Percentiles rank a stretch among this genome's conserved stretches.
Conservation (phyloP, 2,329 filamentous ascomycete genomes). For the Claviceps citrina region DNA sequence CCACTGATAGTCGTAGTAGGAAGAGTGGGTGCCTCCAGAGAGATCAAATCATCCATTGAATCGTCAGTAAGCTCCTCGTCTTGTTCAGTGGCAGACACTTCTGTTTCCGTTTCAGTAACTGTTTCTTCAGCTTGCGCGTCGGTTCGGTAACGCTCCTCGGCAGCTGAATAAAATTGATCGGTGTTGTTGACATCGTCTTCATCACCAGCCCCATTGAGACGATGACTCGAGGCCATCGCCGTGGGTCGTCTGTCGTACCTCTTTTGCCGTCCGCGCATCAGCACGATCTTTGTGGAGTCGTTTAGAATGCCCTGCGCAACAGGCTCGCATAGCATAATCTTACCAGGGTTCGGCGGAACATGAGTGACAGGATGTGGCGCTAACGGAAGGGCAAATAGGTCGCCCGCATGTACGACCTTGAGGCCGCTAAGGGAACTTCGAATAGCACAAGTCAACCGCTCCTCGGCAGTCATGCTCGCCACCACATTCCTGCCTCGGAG, state of each 20-base stretch:
- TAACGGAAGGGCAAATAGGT: conserved; percentile 62
- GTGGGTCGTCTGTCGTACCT: conserved; percentile 35
- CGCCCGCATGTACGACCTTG: conserved; percentile 68
- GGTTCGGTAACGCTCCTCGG: conserved; percentile 57
- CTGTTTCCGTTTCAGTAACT: conserved; percentile 46
- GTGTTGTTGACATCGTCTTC: conserved; percentile 70
- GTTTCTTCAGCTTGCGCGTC: conserved; percentile 43
- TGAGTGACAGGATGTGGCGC: conserved; percentile 78
- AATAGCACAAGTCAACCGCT: conserved; percentile 49
- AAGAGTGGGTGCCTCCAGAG: conserved; percentile 63
- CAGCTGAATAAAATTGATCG: conserved; percentile 84
- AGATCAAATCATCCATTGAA: conserved; percentile 86
- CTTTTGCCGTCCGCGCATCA: conserved; percentile 48
- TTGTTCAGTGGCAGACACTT: conserved; percentile 49
- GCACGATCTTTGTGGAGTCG: conserved; percentile 66
- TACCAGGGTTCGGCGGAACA: conserved; percentile 66
- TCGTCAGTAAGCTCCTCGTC: conserved; percentile 71
- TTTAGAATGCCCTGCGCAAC: conserved; percentile 74
- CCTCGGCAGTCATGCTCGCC: conserved; percentile 29
- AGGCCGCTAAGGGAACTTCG: conserved; percentile 59
- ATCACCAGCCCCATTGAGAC: conserved; percentile 41
- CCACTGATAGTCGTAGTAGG: conserved; percentile 65
- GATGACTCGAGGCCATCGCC: conserved; percentile 25
- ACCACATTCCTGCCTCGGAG: conserved; percentile 22
- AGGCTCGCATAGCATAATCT: conserved; percentile 84